phyloP scores from a whole-genome alignment of 2,329 filamentous ascomycete genomes.

The Calcarisporium arbuscula region DNA sequence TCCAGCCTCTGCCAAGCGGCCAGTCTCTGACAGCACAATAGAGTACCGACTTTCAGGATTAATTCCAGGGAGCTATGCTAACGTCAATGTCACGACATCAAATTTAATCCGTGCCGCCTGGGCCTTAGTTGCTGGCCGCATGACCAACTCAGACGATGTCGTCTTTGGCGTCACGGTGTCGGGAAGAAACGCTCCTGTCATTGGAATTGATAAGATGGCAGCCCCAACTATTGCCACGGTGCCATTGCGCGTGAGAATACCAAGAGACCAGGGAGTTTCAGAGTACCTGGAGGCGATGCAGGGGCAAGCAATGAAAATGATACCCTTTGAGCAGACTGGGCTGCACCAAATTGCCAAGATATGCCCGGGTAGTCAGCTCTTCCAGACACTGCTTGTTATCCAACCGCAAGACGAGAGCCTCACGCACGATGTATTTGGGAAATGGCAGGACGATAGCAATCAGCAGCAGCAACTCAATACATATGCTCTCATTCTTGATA shows the following conservation, averaged over 20 bases:
- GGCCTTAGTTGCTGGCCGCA: not conserved
- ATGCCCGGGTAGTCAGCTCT: not conserved
- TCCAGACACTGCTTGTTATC: conserved; percentile 4
- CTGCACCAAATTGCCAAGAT: conserved; percentile 3
- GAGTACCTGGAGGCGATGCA: not conserved
- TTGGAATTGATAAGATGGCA: conserved; percentile 1
- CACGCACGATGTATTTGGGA: not conserved
- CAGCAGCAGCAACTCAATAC: not conserved
- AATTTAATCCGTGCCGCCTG: conserved; percentile 2
- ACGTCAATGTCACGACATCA: conserved; percentile 1
- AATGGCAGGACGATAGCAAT: not conserved
- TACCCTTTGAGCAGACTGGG: conserved; percentile 4
- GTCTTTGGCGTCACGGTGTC: conserved; percentile 4
- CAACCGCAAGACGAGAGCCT: conserved; percentile 1
- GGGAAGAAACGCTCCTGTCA: conserved; percentile 2
- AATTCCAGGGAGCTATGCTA: not conserved
- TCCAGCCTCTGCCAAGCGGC: not conserved
- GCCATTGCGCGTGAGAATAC: not conserved
- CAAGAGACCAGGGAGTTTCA: not conserved
- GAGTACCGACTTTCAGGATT: too few species aligned
- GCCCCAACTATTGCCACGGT: conserved; percentile 6
- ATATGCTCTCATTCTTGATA: conserved; percentile 2
- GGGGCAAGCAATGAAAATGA: conserved; percentile 2
- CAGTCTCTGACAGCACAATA: conserved; percentile 1
- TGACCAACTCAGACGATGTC: conserved; percentile 1